Conservation (phyloP, 331 rosid genomes). For the Spiraea crenata region DNA sequence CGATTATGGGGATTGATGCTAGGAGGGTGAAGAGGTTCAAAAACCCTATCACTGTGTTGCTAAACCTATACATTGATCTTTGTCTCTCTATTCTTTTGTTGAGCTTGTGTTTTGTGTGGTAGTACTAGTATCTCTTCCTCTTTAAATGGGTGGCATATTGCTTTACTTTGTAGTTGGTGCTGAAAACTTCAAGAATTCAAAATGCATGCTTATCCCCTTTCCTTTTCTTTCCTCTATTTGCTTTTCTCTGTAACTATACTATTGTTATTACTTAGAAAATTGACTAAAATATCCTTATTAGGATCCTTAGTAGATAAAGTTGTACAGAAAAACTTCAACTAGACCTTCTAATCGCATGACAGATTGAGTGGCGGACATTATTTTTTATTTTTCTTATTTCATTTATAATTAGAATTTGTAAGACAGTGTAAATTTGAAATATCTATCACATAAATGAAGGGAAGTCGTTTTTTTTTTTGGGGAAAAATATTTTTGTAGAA, state of each 20-base stretch:
- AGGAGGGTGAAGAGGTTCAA: constrained; percentile 76
- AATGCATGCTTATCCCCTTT: constrained; percentile 28
- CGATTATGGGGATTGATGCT: constrained; percentile 92
- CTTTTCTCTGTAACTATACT: constrained; percentile 23
- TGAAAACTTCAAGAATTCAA: constrained; percentile 26
- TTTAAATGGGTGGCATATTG: constrained; percentile 28
- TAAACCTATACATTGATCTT: constrained; percentile 62
- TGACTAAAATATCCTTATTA: constrained; percentile 33
- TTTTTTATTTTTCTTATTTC: too few relatives aligned
- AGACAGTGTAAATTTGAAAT: too few relatives aligned
- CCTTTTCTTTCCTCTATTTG: constrained; percentile 10
- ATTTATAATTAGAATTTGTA: too few relatives aligned
- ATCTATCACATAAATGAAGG: too few relatives aligned
- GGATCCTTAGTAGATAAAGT: too few relatives aligned
- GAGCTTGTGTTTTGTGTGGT: background rate
- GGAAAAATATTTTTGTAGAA: too few relatives aligned
- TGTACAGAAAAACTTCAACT: too few relatives aligned
- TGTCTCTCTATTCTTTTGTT: constrained; percentile 16
- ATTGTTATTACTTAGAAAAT: background rate
- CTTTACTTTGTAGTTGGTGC: constrained; percentile 21
- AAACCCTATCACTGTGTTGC: constrained; percentile 94
- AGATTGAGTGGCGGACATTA: too few relatives aligned
- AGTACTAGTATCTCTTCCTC: constrained; percentile 15
- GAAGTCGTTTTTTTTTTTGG: too few relatives aligned
- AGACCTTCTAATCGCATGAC: too few relatives aligned